A percentile compares a stretch with the other conserved stretches of the same genome.
Evolutionary conservation across 148 eudicot species (phyloP).

Genomic region (Arbutus unedo): DNA sequence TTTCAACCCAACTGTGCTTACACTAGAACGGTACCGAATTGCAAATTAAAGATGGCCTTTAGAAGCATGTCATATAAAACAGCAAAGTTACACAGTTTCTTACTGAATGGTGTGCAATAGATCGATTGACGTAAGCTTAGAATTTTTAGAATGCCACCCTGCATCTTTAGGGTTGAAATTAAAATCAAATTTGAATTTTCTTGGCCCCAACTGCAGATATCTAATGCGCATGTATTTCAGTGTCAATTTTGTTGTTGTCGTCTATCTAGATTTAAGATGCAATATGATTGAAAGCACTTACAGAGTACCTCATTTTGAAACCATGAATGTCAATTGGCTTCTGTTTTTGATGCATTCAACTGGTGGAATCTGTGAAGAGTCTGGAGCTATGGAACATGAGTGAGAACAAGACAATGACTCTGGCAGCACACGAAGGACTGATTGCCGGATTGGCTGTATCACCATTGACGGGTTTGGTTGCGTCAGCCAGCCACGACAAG

Average conservation of each 20-base stretch:
- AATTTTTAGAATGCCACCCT: background rate
- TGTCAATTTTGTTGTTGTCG: background rate
- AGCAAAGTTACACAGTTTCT: background rate
- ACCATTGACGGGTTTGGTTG: constrained; percentile 58
- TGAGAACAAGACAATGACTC: constrained; percentile 76
- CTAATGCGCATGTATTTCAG: no score
- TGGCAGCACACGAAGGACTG: constrained; percentile 71
- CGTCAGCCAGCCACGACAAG: constrained; percentile 88
- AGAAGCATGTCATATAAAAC: background rate
- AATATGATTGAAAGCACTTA: background rate
- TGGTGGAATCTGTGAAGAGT: constrained; percentile 35
- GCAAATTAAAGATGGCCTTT: background rate
- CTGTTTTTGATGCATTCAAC: constrained; percentile 1
- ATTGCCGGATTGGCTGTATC: constrained; percentile 70
- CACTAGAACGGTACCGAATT: background rate
- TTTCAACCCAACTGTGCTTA: background rate
- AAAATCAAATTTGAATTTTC: background rate
- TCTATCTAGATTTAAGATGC: background rate
- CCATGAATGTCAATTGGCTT: background rate
- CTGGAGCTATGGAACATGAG: constrained; percentile 94
- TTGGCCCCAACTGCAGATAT: background rate
- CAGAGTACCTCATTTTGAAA: background rate
- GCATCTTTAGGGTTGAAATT: background rate
- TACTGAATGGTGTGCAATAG: background rate
- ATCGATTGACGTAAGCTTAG: background rate